Percentiles rank a stretch among this genome's conserved stretches.
These are phyloP conservation scores for Solanum microdontum DNA, from an alignment of 257 asterid genomes.

Conservation along the genomic window DNA sequence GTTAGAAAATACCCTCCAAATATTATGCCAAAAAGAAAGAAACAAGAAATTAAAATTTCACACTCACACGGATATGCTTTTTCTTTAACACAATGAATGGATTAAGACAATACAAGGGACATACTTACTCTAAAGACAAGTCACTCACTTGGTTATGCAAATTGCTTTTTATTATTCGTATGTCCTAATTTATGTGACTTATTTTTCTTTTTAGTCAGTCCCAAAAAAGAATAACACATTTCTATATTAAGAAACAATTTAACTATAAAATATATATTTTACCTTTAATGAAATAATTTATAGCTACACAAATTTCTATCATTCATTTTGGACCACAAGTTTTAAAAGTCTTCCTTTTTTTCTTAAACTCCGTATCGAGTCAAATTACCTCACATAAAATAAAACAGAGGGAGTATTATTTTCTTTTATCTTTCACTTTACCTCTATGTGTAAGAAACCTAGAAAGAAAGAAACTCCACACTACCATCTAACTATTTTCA, in stretches of 20 bases:
- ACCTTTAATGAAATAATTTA: no score
- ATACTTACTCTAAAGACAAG: neutral
- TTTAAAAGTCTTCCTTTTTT: no score
- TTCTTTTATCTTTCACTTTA: neutral
- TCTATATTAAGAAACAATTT: no score
- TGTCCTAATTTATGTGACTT: no score
- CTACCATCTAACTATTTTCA: neutral
- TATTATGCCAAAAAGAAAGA: neutral
- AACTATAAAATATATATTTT: no score
- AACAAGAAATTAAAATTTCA: neutral
- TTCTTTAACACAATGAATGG: neutral
- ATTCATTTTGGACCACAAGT: no score
- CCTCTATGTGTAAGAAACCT: neutral
- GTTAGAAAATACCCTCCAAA: neutral
- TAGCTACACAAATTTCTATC: no score
- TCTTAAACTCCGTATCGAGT: accelerated
- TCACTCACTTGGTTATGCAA: neutral
- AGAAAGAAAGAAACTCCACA: neutral
- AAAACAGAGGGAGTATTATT: no score
- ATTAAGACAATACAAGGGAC: neutral
- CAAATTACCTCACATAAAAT: no score
- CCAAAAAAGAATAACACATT: no score
- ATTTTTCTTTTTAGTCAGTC: no score
- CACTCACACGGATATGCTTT: neutral
- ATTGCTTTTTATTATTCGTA: neutral